Evolutionary conservation across 192 early-diverging fungal species (phyloP), one percentile per base, ranked within the genome.

Genomic region (Gamsiella multidivaricata): DNA sequence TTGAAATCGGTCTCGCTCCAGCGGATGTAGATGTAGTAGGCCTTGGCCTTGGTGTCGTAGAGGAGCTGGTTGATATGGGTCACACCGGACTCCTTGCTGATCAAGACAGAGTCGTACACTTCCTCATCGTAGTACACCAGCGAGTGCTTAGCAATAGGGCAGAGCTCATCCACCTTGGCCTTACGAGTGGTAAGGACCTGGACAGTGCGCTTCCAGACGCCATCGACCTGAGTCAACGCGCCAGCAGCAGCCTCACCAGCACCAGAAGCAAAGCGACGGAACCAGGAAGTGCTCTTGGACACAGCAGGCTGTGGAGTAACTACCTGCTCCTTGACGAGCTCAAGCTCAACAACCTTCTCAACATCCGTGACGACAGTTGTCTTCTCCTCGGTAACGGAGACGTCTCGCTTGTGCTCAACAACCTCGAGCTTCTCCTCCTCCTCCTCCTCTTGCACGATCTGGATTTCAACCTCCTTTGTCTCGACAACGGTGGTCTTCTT

Each of bases 101-200:
- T 33, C 32, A 67, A 45, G 29, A 57, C 54, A 8, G 65, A 53
- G 51, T 67, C 65, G 17, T 67, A 67, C 52, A 67, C 65, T 5
- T 59, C 55, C 3, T 69, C 66, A 32, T 69, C 66, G 25, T 69
- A 60, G 47, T 69, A 59, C 14, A 69, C 66, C 2, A 29, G 52
- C 0, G 55, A 39, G 23, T 46, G 58, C 56, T 70, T 53, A 29
- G 68, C 68, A 43, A 61, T 42, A 14, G 68, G 68, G 58, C 22
- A 34, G 25, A 54, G 29, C 23, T 52, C 14, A 46, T 70, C 68
- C 3, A 70, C 68, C 0, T 61, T 0, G 31, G 58, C 58, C 68
- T 70, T 70, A 36, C 51, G 68, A 22, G 68, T 61, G 25, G 68
- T 70, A 10, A 70, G 28, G 20, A 70, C 68, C 51, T 61, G 57